Evolutionary conservation across 2,329 filamentous ascomycete genomes (phyloP).

Genomic region (Colletotrichum tropicicola): DNA sequence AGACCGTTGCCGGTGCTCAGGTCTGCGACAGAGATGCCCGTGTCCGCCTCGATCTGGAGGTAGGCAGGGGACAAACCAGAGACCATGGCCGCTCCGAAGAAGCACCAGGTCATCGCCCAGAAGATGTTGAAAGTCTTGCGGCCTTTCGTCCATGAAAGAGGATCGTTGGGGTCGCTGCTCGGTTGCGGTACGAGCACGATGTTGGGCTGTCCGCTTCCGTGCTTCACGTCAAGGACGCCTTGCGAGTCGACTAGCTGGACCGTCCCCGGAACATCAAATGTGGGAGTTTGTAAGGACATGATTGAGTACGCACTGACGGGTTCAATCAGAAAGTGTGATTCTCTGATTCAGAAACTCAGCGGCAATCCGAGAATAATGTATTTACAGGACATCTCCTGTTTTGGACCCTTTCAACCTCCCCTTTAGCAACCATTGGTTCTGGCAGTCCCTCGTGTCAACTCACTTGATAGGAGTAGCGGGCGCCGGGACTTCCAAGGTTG

Average conservation of each 20-base stretch:
- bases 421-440: background rate
- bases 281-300: background rate
- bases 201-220: constrained; percentile 1
- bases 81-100: constrained; percentile 35
- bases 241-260: background rate
- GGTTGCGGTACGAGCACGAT: constrained; percentile 37
- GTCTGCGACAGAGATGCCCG: constrained; percentile 36
- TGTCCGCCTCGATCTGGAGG: constrained; percentile 34
- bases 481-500: background rate
- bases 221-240: background rate
- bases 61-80: constrained; percentile 36
- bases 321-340: no score
- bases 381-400: background rate
- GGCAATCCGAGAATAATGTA: background rate
- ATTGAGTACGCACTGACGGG: background rate
- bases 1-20: constrained; percentile 36
- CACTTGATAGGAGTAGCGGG: background rate
- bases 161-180: constrained; percentile 35
- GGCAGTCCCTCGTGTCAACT: background rate
- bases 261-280: background rate
- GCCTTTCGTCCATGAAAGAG: constrained; percentile 32
- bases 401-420: background rate
- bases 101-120: constrained; percentile 37
- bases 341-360: background rate
- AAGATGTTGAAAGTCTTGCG: constrained; percentile 35